These are phyloP conservation scores for Pontederia crassipes DNA, from an alignment of 176 grass and related monocot species.

Conservation along the genomic window DNA sequence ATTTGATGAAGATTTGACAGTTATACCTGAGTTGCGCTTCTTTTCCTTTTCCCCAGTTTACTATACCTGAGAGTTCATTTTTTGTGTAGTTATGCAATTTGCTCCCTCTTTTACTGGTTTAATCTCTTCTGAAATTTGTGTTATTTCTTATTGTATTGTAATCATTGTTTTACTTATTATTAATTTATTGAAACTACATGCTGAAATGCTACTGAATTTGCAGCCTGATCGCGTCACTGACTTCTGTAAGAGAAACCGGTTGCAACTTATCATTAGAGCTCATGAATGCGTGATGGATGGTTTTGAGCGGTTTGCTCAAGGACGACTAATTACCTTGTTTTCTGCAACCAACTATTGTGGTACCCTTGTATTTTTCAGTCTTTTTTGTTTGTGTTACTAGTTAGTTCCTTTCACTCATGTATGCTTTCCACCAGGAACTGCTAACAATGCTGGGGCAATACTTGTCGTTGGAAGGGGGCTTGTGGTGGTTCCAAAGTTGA, in stretches of 20 bases:
- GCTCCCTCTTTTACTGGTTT: too few species aligned
- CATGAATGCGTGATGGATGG: conserved; percentile 99
- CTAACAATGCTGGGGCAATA: conserved; percentile 98
- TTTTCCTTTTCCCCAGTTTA: too few species aligned
- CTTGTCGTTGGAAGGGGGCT: conserved; percentile 87
- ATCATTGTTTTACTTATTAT: neutral
- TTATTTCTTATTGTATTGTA: neutral
- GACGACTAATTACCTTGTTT: conserved; percentile 94
- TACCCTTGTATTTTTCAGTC: conserved; percentile 3
- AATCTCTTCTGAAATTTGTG: too few species aligned
- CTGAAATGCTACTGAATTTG: conserved; percentile 16
- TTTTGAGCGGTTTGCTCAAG: conserved; percentile 92
- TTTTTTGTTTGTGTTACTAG: neutral
- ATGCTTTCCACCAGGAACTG: conserved; percentile 50
- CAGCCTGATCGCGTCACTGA: conserved; percentile 89
- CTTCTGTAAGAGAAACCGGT: conserved; percentile 92
- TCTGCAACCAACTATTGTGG: conserved; percentile 99
- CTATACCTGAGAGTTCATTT: too few species aligned
- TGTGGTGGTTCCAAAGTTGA: conserved; percentile 84
- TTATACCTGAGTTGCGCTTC: too few species aligned
- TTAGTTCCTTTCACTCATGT: conserved; percentile 16
- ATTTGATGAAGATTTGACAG: too few species aligned
- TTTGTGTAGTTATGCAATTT: too few species aligned
- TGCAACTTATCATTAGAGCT: conserved; percentile 92
- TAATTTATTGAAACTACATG: neutral